These are phyloP conservation scores for Royoungia palumana DNA, from an alignment of 768 basidiomycete genomes.

Conservation along the genomic window DNA sequence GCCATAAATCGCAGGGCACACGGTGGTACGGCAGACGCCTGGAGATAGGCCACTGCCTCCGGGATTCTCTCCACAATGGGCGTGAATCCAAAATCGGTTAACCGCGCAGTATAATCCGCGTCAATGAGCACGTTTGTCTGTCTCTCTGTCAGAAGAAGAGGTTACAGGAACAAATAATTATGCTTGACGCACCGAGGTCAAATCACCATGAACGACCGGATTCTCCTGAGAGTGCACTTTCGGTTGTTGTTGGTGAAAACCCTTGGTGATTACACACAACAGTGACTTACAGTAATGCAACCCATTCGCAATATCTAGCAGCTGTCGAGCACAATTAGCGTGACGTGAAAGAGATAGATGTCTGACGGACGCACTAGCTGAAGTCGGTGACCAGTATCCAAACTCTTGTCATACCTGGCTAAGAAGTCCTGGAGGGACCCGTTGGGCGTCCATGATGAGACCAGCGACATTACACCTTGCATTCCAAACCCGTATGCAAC, in stretches of 20 bases:
- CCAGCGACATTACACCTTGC: conserved; percentile 20
- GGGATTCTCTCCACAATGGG: conserved; percentile 21
- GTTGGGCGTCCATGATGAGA: conserved; percentile 32
- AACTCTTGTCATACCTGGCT: neutral
- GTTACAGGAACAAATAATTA: too few species aligned
- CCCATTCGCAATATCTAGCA: conserved; percentile 12
- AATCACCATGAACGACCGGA: conserved; percentile 16
- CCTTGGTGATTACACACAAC: neutral
- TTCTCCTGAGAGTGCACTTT: conserved; percentile 11
- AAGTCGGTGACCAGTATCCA: conserved; percentile 2
- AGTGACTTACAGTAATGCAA: conserved; percentile 9
- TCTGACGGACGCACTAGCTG: conserved; percentile 11
- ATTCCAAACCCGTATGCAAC: conserved; percentile 26
- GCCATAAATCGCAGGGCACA: conserved; percentile 44
- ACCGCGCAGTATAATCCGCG: conserved; percentile 28
- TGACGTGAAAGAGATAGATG: conserved; percentile 1
- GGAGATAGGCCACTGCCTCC: conserved; percentile 3
- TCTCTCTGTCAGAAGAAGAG: neutral
- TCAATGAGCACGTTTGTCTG: conserved; percentile 20
- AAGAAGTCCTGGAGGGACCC: conserved; percentile 23
- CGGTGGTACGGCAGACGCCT: conserved; percentile 25
- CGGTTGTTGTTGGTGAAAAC: neutral
- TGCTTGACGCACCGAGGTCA: conserved; percentile 10
- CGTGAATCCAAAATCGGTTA: conserved; percentile 43
- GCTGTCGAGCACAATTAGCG: conserved; percentile 20